phyloP scores from a whole-genome alignment of 179 eudicot genomes.

The Vitellaria paradoxa region DNA sequence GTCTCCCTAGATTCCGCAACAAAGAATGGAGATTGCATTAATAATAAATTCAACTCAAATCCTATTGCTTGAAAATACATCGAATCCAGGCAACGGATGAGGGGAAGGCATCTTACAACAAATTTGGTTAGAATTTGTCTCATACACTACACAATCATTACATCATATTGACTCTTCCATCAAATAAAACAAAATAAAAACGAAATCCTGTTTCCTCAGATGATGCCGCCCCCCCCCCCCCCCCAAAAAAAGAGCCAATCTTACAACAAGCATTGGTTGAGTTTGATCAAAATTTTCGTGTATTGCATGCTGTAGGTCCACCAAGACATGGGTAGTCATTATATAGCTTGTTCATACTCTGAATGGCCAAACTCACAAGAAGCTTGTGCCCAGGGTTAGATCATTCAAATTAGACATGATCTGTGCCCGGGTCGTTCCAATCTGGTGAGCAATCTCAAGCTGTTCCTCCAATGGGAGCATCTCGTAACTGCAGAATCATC shows the following conservation, averaged over 20 bases:
- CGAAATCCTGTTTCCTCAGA: background rate
- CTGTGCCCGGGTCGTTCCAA: constrained; percentile 85
- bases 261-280: background rate
- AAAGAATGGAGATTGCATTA: background rate
- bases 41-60: background rate
- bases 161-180: background rate
- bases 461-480: constrained; percentile 88
- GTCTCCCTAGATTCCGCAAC: background rate
- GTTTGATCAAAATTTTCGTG: background rate
- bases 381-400: constrained; percentile 83
- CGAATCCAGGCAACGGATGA: background rate
- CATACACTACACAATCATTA: background rate
- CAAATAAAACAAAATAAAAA: background rate
- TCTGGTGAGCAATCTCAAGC: constrained; percentile 84
- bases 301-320: background rate
- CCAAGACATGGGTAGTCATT: background rate
- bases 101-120: background rate
- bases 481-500: constrained; percentile 61
- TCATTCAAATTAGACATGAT: constrained; percentile 78
- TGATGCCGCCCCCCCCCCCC: background rate
- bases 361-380: constrained; percentile 43
- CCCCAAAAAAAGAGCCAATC: constrained; percentile 8
- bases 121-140: background rate
- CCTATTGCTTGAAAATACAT: background rate
- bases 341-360: background rate